phyloP scores from a whole-genome alignment of 331 rosid species.

The Malus hybrid region DNA sequence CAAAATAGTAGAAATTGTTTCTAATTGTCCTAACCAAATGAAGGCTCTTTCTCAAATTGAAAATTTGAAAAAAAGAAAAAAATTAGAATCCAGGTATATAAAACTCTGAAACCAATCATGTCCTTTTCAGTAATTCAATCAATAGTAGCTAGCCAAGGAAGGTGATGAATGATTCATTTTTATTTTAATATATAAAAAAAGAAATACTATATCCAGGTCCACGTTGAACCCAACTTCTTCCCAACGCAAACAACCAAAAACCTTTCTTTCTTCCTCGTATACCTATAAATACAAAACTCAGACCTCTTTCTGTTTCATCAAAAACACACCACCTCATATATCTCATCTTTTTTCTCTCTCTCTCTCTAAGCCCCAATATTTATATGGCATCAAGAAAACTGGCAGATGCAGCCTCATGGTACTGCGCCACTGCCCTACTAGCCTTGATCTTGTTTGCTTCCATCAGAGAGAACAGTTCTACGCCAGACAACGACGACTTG shows the following conservation, averaged over 20 bases:
- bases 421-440: slow-evolving; percentile 36
- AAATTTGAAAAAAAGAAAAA: neutral
- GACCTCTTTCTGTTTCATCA: neutral
- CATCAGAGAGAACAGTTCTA: slow-evolving; percentile 27
- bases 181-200: too few species aligned
- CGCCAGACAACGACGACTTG: neutral
- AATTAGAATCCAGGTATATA: neutral
- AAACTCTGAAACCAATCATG: neutral
- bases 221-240: slow-evolving; percentile 19
- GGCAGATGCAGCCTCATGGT: slow-evolving; percentile 58
- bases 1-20: too few species aligned
- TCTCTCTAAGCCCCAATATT: neutral
- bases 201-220: slow-evolving; percentile 8
- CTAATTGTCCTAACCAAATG: neutral
- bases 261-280: neutral
- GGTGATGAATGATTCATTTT: neutral
- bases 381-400: neutral
- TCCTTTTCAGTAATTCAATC: neutral
- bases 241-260: slow-evolving; percentile 14
- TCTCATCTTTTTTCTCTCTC: neutral
- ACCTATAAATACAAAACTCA: neutral
- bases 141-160: neutral
- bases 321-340: neutral
- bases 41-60: neutral
- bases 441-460: slow-evolving; percentile 44